Evolutionary conservation across 2,329 filamentous ascomycete genomes (phyloP).

Genomic region (Paecilomyces formosus): DNA sequence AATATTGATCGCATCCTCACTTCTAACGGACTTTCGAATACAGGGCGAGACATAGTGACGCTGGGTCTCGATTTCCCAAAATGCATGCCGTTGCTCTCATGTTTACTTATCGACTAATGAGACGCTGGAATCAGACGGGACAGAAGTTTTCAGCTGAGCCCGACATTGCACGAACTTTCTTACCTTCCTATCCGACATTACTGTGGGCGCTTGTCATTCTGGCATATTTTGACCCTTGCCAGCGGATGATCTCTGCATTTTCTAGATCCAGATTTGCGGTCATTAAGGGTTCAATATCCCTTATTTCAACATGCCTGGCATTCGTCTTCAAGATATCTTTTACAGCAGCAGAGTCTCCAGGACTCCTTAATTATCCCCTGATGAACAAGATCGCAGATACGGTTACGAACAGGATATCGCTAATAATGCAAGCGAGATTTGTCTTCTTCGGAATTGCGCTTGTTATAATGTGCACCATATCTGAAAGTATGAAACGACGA

Average conservation of each 20-base stretch:
- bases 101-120: slow-evolving; percentile 55
- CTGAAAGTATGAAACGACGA: slow-evolving; percentile 4
- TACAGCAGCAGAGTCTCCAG: slow-evolving; percentile 78
- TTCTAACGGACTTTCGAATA: not conserved
- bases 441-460: slow-evolving; percentile 40
- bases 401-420: slow-evolving; percentile 31
- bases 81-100: slow-evolving; percentile 45
- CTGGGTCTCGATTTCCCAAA: slow-evolving; percentile 3
- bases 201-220: slow-evolving; percentile 68
- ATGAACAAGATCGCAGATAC: slow-evolving; percentile 27
- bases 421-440: slow-evolving; percentile 45
- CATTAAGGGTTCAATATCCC: slow-evolving; percentile 21
- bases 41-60: not conserved
- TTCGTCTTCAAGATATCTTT: slow-evolving; percentile 86
- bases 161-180: slow-evolving; percentile 70
- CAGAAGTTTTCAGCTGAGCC: slow-evolving; percentile 91
- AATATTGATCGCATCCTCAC: not conserved
- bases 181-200: slow-evolving; percentile 55
- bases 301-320: slow-evolving; percentile 47
- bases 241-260: slow-evolving; percentile 32
- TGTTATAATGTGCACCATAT: slow-evolving; percentile 19
- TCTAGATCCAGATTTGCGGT: slow-evolving; percentile 10
- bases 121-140: slow-evolving; percentile 93
- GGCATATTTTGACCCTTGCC: slow-evolving; percentile 58
- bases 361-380: slow-evolving; percentile 50